A percentile compares a stretch with the other conserved stretches of the same genome.
phyloP scores from a whole-genome alignment of 2,329 filamentous ascomycete species.

The Nemania abortiva region DNA sequence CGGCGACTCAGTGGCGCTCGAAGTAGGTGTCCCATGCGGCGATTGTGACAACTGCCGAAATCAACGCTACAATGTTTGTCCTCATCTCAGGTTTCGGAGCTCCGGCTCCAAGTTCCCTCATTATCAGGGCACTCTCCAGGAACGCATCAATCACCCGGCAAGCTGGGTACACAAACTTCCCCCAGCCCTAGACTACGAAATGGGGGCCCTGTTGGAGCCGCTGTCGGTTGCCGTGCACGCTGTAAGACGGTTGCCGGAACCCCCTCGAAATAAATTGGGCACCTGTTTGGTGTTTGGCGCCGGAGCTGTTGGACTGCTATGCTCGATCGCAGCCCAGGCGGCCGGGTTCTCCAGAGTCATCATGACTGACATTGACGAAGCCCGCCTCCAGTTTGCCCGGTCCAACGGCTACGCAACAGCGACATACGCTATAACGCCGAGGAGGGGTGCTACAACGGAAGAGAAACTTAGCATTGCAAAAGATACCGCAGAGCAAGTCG shows the following conservation, averaged over 20 bases:
- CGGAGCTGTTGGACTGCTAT: constrained; percentile 17
- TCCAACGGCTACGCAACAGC: background rate
- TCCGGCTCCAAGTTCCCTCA: constrained; percentile 17
- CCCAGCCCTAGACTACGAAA: constrained; percentile 5
- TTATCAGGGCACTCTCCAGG: constrained; percentile 21
- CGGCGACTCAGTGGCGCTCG: constrained; percentile 10
- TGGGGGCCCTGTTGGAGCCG: constrained; percentile 14
- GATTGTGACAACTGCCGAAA: constrained; percentile 20
- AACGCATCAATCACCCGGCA: constrained; percentile 14
- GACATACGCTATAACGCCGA: background rate
- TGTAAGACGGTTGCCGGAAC: constrained; percentile 1
- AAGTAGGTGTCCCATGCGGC: constrained; percentile 9
- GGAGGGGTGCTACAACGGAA: constrained; percentile 17
- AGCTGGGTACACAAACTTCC: constrained; percentile 15
- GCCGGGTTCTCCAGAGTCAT: background rate
- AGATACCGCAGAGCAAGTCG: constrained; percentile 13
- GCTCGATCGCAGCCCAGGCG: constrained; percentile 1
- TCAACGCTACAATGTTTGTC: constrained; percentile 16
- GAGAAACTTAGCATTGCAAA: constrained; percentile 27
- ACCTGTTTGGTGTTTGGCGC: constrained; percentile 16
- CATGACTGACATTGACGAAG: constrained; percentile 10
- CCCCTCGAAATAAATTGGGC: background rate
- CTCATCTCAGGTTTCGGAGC: constrained; percentile 5
- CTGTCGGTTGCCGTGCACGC: constrained; percentile 17
- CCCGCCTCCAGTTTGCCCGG: constrained; percentile 7